Evolutionary conservation across 495 filamentous ascomycete species (phyloP), one percentile per base, ranked within the genome.

Genomic region (Jackrogersella multiformis): DNA sequence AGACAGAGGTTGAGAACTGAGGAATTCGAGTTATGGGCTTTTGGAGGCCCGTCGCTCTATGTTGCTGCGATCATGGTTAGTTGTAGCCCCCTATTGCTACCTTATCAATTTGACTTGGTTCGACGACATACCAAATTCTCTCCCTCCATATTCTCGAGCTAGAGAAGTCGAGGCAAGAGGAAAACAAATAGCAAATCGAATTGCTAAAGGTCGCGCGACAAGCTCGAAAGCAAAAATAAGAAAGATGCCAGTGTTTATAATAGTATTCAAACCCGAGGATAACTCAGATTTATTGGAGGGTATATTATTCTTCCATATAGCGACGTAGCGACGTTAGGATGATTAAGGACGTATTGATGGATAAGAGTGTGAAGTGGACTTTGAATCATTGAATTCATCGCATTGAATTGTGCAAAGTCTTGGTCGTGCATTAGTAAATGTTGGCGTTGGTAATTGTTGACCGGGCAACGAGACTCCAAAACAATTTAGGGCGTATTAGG

Each of bases 121-220:
- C 32, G 32, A 41, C 13, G 30, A 63, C 66, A 42, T 77, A 81
- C 80, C 73, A 65, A 51, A 72, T 82, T 82, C 49, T 82, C 80
- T 24, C 63, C 42, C 38, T 81, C 80, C 81, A 82, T 84, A 48
- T 59, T 67, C 60, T 66, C 72, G 73, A 60, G 54, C 73, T 71
- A 61, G 71, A 16, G 8, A 74, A 24, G 42, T 73, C 51, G 62
- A 77, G 64, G 52, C 70, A 64, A 39, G 76, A 46, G 16, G 18
- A 53, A 58, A 75, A 61, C 58, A 76, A 42, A 69, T 73, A 56
- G 73, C 70, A 39, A 79, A 73, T 69, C 69, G 61, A 38, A 76
- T 77, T 70, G 70, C 71, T 20, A 68, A 61, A 53, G n/a, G 20
- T 26, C 35, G 28, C 36, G 56, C 56, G 45, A 32, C 42, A 38